Percentiles rank a stretch among this genome's conserved stretches.
Evolutionary conservation across 2,329 filamentous ascomycete genomes (phyloP).

Genomic region (Penicillium sp.): DNA sequence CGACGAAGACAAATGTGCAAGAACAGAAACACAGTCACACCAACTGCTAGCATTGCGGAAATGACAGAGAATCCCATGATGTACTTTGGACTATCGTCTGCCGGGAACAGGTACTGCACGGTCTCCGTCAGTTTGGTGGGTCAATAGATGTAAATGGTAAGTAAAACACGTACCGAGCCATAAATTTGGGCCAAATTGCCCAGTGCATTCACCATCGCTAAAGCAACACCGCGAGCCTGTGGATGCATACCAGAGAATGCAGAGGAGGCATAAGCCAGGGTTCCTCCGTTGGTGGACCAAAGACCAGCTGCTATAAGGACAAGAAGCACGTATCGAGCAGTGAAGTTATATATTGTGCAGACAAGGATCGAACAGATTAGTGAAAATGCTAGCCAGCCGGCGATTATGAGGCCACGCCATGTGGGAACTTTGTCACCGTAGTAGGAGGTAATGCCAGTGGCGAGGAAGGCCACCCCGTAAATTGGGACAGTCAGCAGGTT

Average conservation of each 20-base stretch:
- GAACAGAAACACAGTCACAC: conserved; percentile 30
- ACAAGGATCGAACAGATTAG: conserved; percentile 43
- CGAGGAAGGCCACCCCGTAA: conserved; percentile 56
- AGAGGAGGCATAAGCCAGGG: conserved; percentile 54
- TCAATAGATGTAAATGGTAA: not conserved
- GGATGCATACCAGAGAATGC: conserved; percentile 53
- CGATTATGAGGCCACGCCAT: conserved; percentile 53
- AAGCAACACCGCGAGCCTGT: conserved; percentile 53
- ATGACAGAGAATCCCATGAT: conserved; percentile 47
- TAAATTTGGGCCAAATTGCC: conserved; percentile 60
- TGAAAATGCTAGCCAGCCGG: conserved; percentile 48
- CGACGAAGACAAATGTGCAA: conserved; percentile 30
- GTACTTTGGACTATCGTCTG: conserved; percentile 52
- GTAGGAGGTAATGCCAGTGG: conserved; percentile 49
- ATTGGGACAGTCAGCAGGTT: conserved; percentile 48
- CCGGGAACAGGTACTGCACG: conserved; percentile 53
- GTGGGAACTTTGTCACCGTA: conserved; percentile 50
- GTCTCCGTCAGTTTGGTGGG: not conserved
- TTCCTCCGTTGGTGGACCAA: conserved; percentile 55
- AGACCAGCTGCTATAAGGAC: conserved; percentile 59
- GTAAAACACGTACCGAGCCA: conserved; percentile 33
- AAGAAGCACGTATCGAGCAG: conserved; percentile 56
- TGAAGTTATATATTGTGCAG: conserved; percentile 53
- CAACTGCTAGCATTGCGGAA: conserved; percentile 34
- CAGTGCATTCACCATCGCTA: conserved; percentile 57